Evolutionary conservation across 257 asterid species (phyloP), one percentile per base, ranked within the genome.

Genomic region (Knoxia roxburghii): DNA sequence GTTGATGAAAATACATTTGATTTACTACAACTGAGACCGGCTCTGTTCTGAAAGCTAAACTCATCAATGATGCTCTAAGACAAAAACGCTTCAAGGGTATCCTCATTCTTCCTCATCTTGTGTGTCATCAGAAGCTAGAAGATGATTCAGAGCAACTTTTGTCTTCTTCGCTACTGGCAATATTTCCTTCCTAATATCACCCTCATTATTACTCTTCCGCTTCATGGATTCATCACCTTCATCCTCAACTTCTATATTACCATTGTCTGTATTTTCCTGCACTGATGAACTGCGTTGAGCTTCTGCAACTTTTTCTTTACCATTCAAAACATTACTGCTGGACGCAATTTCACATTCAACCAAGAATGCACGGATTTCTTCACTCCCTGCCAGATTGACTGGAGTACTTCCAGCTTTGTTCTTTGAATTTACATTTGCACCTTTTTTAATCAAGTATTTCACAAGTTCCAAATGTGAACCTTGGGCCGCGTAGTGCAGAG

Each of bases 401-500:
- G 91, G 86, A 45, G 81, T 75, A 64, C 84, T 88, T 32, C 95
- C 99, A 67, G 97, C 89, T 84, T 87, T 87, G 83, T 90, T 94
- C 82, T 79, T 90, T 4, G 72, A 45, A 51, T 84, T 57, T 64
- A 68, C 68, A 77, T 80, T 82, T 32, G 95, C 83, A 7, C 97
- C 95, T 85, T 90, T 88, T 81, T 82, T 88, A 74, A 88, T 55
- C 83, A 94, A 76, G 68, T 94, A 90, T 68, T 81, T 88, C 57
- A 89, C 83, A 24, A 90, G 91, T 45, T 90, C 95, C 39, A 79
- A 11, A 72, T 88, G 77, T 6, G 97, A 88, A 33, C 97, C 99
- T 74, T 94, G 99, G 29, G 86, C 92, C 35, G 99, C 96, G 64
- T 86, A 94, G 78, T 94, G 99, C 70, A 94, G 89, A 60, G 96